These are phyloP conservation scores for Candida khao-thaluensis DNA, from an alignment of 805 yeast genomes.

Conservation along the genomic window DNA sequence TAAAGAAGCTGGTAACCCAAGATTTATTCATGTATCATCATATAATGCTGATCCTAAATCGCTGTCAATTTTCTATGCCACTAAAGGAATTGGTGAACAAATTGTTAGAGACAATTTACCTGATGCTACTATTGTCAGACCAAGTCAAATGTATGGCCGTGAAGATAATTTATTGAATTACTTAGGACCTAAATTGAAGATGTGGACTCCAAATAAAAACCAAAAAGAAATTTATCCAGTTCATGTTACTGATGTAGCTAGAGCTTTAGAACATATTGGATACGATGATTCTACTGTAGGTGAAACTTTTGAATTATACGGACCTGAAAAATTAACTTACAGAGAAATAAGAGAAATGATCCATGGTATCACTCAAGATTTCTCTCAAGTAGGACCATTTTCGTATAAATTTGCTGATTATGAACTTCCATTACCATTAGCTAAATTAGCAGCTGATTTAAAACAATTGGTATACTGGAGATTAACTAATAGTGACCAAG, in stretches of 20 bases:
- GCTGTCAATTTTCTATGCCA: constrained; percentile 67
- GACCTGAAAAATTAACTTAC: constrained; percentile 63
- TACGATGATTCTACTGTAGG: constrained; percentile 81
- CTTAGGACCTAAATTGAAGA: constrained; percentile 52
- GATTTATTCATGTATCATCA: constrained; percentile 76
- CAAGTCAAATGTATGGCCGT: constrained; percentile 75
- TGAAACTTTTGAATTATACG: constrained; percentile 69
- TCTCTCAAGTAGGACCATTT: constrained; percentile 45
- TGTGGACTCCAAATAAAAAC: constrained; percentile 66
- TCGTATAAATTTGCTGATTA: constrained; percentile 44
- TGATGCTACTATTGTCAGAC: constrained; percentile 80
- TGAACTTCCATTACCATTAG: constrained; percentile 43
- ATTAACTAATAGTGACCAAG: constrained; percentile 65
- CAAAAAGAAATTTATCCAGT: constrained; percentile 66
- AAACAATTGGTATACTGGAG: constrained; percentile 46
- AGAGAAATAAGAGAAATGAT: constrained; percentile 69
- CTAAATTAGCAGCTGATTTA: constrained; percentile 44
- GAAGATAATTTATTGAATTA: constrained; percentile 68
- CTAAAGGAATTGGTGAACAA: constrained; percentile 78
- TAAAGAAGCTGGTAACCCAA: constrained; percentile 66
- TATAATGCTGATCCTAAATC: constrained; percentile 72
- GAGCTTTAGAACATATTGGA: constrained; percentile 74
- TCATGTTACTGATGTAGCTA: constrained; percentile 76
- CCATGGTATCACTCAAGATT: constrained; percentile 56
- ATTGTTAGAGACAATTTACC: constrained; percentile 67